Percentiles rank a stretch among this genome's conserved stretches.
Conservation (phyloP, 192 early-diverging fungal genomes). For the Coemansia sp. region DNA sequence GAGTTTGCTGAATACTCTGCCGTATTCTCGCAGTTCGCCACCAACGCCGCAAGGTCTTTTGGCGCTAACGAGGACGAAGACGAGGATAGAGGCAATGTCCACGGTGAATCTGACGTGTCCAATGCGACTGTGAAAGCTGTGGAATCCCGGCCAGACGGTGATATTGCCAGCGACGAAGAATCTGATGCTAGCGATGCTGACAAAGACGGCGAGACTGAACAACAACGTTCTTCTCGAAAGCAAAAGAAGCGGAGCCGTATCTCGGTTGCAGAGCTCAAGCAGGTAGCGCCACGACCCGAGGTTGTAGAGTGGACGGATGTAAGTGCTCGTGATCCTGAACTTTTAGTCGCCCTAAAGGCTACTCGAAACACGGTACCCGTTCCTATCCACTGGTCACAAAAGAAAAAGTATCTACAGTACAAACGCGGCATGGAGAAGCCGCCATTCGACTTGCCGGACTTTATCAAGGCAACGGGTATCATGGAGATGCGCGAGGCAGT, state of each 20-base stretch:
- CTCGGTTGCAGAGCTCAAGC: slow-evolving; percentile 92
- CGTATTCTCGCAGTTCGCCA: slow-evolving; percentile 41
- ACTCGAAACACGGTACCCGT: slow-evolving; percentile 93
- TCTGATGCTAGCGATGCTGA: slow-evolving; percentile 31
- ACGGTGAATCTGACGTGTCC: not conserved
- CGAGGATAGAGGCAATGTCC: not conserved
- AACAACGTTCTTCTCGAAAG: slow-evolving; percentile 43
- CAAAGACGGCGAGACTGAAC: slow-evolving; percentile 17
- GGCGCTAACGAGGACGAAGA: slow-evolving; percentile 24
- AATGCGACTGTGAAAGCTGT: not conserved
- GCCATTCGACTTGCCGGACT: slow-evolving; percentile 94
- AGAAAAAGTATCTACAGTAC: slow-evolving; percentile 94
- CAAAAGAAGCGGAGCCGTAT: slow-evolving; percentile 57
- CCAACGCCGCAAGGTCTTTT: slow-evolving; percentile 45
- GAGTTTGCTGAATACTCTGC: slow-evolving; percentile 30
- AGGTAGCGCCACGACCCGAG: slow-evolving; percentile 86
- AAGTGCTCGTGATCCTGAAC: slow-evolving; percentile 84
- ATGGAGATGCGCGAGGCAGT: slow-evolving; percentile 92
- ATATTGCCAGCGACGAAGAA: slow-evolving; percentile 23
- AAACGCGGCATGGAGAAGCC: slow-evolving; percentile 96
- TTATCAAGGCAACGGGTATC: slow-evolving; percentile 96
- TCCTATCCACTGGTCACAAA: slow-evolving; percentile 93
- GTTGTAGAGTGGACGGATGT: slow-evolving; percentile 97
- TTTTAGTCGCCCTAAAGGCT: slow-evolving; percentile 89
- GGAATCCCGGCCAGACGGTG: slow-evolving; percentile 13